A percentile compares a stretch with the other conserved stretches of the same genome.
These are phyloP conservation scores for Eucalyptus marginata DNA, from an alignment of 345 rosid species.

Conservation along the genomic window DNA sequence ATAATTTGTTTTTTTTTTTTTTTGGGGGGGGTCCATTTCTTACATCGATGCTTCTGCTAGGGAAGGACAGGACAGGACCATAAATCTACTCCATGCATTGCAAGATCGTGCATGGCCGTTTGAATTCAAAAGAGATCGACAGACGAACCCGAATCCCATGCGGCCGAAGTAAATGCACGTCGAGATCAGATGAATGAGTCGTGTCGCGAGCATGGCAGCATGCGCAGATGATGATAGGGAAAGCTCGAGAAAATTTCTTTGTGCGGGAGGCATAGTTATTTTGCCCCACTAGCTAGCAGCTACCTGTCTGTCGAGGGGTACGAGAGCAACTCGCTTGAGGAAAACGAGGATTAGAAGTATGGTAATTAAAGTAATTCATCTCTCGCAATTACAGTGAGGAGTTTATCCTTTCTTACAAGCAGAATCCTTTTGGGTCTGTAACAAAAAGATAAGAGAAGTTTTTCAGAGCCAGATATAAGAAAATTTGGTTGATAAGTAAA, in stretches of 20 bases:
- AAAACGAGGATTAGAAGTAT: not conserved
- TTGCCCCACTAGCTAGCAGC: not conserved
- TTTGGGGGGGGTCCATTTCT: not conserved
- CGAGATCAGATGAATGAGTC: not conserved
- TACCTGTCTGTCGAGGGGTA: not conserved
- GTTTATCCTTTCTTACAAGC: not conserved
- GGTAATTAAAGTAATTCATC: not conserved
- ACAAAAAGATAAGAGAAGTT: not conserved
- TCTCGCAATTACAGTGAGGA: not conserved
- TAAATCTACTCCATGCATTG: not conserved
- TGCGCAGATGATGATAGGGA: not conserved
- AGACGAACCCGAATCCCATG: not conserved
- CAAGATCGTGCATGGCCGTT: not conserved
- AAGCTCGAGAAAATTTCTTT: not conserved
- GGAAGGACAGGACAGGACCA: not conserved
- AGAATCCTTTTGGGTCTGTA: accelerated
- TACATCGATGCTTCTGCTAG: not conserved
- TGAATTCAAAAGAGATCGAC: not conserved
- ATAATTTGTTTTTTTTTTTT: not conserved
- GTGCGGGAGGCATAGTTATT: not conserved
- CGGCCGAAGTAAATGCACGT: not conserved
- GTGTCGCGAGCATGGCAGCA: not conserved
- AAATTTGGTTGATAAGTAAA: not conserved
- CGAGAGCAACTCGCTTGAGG: not conserved
- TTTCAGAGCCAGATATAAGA: not conserved